phyloP scores from a whole-genome alignment of 2,329 filamentous ascomycete genomes.

The Ascochyta rabiei region DNA sequence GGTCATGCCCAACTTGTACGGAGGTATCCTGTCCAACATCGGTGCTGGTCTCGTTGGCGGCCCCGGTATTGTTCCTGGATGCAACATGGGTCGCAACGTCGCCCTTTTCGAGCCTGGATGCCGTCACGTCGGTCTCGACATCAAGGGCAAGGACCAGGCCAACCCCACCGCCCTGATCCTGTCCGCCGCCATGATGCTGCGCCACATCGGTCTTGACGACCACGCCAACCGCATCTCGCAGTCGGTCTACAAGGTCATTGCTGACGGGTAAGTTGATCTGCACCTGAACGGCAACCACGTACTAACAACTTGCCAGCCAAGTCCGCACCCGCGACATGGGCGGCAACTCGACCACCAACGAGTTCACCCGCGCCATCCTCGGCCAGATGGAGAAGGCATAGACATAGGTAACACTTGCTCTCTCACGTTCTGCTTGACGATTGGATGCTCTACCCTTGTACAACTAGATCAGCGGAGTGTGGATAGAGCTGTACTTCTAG shows the following conservation, averaged over 20 bases:
- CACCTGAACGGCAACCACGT: not conserved
- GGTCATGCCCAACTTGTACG: constrained; percentile 99
- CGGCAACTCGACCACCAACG: constrained; percentile 83
- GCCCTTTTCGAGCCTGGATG: constrained; percentile 99
- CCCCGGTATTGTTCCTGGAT: constrained; percentile 94
- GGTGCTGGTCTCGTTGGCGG: constrained; percentile 96
- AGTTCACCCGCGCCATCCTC: constrained; percentile 94
- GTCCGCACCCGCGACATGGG: constrained; percentile 95
- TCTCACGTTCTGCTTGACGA: constrained; percentile 30
- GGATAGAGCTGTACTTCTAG: constrained; percentile 51
- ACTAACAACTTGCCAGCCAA: constrained; percentile 64
- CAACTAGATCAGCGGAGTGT: constrained; percentile 40
- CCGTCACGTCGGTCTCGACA: constrained; percentile 98
- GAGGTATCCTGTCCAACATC: constrained; percentile 98
- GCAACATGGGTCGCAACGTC: constrained; percentile 99
- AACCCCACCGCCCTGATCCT: constrained; percentile 97
- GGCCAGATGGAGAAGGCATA: constrained; percentile 82
- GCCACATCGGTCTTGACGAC: constrained; percentile 95
- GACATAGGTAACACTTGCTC: constrained; percentile 24
- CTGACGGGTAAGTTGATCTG: constrained; percentile 73
- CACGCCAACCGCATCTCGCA: constrained; percentile 98
- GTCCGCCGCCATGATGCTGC: constrained; percentile 94
- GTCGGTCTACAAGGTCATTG: constrained; percentile 80
- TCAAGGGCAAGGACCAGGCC: constrained; percentile 99
- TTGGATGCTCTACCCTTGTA: constrained; percentile 38